Conservation (phyloP, 345 rosid genomes). For the Populus pruinosa region DNA sequence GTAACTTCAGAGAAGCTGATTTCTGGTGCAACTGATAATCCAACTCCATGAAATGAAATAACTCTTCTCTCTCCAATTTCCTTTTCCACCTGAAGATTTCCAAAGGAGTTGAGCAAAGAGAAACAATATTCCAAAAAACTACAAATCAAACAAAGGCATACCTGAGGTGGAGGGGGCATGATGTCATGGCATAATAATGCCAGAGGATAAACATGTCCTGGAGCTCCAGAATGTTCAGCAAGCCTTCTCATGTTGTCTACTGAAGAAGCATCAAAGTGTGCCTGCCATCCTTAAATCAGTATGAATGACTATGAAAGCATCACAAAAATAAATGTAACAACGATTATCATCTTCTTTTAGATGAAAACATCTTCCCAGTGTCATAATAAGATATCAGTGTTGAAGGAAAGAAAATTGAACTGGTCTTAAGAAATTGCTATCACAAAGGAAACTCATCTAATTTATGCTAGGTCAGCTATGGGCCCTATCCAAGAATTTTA, state of each 20-base stretch:
- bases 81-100: conserved; percentile 69
- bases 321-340: conserved; percentile 3
- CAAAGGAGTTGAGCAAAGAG: conserved; percentile 17
- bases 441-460: not conserved
- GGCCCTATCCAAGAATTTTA: not conserved
- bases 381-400: not conserved
- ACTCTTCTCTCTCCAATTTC: conserved; percentile 89
- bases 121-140: not conserved
- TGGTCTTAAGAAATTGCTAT: not conserved
- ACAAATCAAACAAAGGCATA: conserved; percentile 20
- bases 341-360: not conserved
- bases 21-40: conserved; percentile 66
- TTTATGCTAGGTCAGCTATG: not conserved
- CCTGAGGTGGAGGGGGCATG: conserved; percentile 95
- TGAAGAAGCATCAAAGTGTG: conserved; percentile 82
- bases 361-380: not conserved
- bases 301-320: conserved; percentile 21
- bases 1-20: conserved; percentile 52
- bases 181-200: conserved; percentile 78
- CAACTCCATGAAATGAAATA: conserved; percentile 63
- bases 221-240: conserved; percentile 73
- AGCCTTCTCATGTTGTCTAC: conserved; percentile 96
- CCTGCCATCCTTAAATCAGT: conserved; percentile 57
- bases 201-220: conserved; percentile 78
- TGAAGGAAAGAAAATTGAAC: not conserved